phyloP scores from a whole-genome alignment of 228 moss, liverwort and hornwort species.

The Sphagnum fallax region DNA sequence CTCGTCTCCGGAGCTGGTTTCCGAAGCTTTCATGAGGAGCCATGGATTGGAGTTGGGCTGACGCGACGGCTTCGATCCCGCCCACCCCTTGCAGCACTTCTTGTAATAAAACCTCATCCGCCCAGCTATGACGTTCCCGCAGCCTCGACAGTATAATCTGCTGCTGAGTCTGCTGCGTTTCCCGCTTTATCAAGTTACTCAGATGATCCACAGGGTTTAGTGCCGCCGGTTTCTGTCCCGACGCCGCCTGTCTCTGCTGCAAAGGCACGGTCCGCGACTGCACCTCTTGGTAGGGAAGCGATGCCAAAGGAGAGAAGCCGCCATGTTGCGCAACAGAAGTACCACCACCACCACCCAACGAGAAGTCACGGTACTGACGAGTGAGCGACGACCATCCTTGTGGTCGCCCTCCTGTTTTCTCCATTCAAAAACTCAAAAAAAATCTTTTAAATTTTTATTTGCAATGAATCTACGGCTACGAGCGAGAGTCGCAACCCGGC shows the following conservation, averaged over 20 bases:
- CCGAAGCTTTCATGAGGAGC: background rate
- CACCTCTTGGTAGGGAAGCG: background rate
- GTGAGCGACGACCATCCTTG: constrained; percentile 77
- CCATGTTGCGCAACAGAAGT: too few relatives aligned
- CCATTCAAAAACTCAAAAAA: background rate
- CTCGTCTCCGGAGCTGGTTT: too few relatives aligned
- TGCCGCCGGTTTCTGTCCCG: too few relatives aligned
- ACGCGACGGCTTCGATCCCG: constrained; percentile 29
- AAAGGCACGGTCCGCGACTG: background rate
- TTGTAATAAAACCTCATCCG: constrained; percentile 28
- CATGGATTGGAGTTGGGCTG: constrained; percentile 37
- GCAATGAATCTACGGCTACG: too few relatives aligned
- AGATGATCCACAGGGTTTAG: constrained; percentile 13
- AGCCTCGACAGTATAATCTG: constrained; percentile 22
- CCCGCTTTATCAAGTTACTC: constrained; percentile 23
- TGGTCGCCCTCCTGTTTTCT: constrained; percentile 11
- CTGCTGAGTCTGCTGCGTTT: background rate
- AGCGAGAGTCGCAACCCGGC: too few relatives aligned
- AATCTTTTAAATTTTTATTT: too few relatives aligned
- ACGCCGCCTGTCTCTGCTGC: background rate
- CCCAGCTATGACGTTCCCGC: constrained; percentile 39
- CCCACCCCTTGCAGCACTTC: constrained; percentile 37
- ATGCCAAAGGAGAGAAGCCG: background rate
- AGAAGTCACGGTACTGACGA: constrained; percentile 36
- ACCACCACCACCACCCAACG: constrained; percentile 17